A percentile compares a stretch with the other conserved stretches of the same genome.
These are phyloP conservation scores for Epichloe glyceriae DNA, from an alignment of 2,329 filamentous ascomycete species.

Conservation along the genomic window DNA sequence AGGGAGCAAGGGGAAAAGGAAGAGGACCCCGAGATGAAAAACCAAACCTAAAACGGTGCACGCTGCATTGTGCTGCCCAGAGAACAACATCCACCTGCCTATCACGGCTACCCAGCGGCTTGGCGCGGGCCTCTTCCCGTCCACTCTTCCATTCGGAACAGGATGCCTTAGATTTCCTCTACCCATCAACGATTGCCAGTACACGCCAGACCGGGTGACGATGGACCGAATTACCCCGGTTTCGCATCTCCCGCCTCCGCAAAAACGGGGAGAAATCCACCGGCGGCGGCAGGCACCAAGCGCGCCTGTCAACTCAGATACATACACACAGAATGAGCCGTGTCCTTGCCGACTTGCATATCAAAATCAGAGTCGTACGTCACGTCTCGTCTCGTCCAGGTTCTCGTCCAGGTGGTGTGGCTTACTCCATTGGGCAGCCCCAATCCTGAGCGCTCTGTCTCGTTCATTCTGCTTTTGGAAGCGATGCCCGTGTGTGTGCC, in stretches of 20 bases:
- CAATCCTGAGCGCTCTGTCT: too few relatives aligned
- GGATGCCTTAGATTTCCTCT: background rate
- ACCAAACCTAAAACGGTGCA: background rate
- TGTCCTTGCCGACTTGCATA: too few relatives aligned
- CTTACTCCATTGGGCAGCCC: too few relatives aligned
- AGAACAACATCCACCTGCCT: background rate
- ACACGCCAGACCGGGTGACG: background rate
- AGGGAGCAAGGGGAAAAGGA: too few relatives aligned
- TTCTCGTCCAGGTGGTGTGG: too few relatives aligned
- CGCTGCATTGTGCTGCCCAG: too few relatives aligned
- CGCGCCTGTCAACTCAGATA: too few relatives aligned
- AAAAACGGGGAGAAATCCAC: too few relatives aligned
- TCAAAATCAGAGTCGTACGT: too few relatives aligned
- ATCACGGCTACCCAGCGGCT: background rate
- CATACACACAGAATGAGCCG: too few relatives aligned
- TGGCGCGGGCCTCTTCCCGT: background rate
- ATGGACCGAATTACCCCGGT: background rate
- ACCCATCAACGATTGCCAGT: background rate
- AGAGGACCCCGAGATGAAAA: background rate
- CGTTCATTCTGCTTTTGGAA: background rate
- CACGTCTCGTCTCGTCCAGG: too few relatives aligned
- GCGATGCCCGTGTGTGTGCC: background rate
- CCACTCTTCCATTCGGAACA: background rate
- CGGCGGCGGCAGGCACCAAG: too few relatives aligned
- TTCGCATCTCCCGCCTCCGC: background rate